A percentile compares a stretch with the other conserved stretches of the same genome.
Conservation (phyloP, 2,329 filamentous ascomycete genomes). For the Phialophora macrospora region DNA sequence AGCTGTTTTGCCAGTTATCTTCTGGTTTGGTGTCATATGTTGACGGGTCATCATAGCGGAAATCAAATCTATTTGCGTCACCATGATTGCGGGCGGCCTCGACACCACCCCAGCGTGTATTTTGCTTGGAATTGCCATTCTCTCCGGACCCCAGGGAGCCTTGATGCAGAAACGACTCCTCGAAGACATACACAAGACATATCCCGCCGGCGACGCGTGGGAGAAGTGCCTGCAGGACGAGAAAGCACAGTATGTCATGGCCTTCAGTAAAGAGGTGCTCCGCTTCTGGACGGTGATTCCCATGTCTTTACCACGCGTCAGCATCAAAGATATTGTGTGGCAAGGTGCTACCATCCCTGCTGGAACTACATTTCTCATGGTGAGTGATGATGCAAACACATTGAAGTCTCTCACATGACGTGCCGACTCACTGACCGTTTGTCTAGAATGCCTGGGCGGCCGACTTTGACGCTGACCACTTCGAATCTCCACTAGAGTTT, state of each 20-base stretch:
- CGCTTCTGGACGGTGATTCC: conserved; percentile 81
- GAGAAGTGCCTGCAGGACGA: conserved; percentile 72
- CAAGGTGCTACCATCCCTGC: conserved; percentile 70
- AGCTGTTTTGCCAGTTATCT: background rate
- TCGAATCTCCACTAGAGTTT: conserved; percentile 66
- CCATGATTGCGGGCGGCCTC: conserved; percentile 81
- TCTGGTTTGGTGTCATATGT: background rate
- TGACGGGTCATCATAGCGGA: conserved; percentile 59
- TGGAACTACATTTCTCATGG: conserved; percentile 80
- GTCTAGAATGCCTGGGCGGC: conserved; percentile 65
- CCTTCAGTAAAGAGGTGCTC: conserved; percentile 76
- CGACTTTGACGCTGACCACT: conserved; percentile 71
- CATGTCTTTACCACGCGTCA: conserved; percentile 66
- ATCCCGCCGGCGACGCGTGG: conserved; percentile 75
- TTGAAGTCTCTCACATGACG: too few species aligned
- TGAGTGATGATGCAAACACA: conserved; percentile 36
- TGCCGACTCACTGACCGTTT: background rate
- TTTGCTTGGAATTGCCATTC: conserved; percentile 76
- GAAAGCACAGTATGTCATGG: conserved; percentile 75
- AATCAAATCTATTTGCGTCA: conserved; percentile 78
- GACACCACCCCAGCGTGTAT: conserved; percentile 80
- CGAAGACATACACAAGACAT: conserved; percentile 70
- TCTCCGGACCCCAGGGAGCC: conserved; percentile 69
- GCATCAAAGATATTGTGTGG: conserved; percentile 68
- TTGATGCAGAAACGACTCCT: conserved; percentile 71